Conservation (phyloP, 176 grass and related monocot genomes). For the Cenchrus purpureus region DNA sequence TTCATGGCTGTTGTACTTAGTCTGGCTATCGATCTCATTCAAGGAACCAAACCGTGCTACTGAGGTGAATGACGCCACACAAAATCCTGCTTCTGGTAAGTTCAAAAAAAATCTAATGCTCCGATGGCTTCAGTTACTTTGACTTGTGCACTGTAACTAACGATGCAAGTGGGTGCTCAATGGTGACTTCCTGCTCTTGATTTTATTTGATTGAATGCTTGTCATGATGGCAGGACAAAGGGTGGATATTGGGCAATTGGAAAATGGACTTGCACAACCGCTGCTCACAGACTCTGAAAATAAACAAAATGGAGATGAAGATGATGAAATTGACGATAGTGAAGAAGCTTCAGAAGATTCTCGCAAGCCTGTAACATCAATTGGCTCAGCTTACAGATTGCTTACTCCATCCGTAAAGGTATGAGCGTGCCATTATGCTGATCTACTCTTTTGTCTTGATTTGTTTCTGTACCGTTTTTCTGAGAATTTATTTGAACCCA, state of each 20-base stretch:
- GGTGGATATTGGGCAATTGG: slow-evolving; percentile 52
- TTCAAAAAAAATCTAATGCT: slow-evolving; percentile 17
- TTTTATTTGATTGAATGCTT: slow-evolving; percentile 22
- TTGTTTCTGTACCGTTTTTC: slow-evolving; percentile 3
- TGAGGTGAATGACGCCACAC: slow-evolving; percentile 45
- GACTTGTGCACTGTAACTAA: neutral
- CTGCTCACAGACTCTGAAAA: slow-evolving; percentile 58
- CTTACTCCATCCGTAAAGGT: slow-evolving; percentile 97
- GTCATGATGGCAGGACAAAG: slow-evolving; percentile 55
- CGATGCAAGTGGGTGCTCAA: no score
- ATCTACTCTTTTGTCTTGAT: neutral
- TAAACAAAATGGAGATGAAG: slow-evolving; percentile 73
- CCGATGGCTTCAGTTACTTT: slow-evolving; percentile 27
- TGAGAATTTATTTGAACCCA: neutral
- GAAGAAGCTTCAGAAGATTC: slow-evolving; percentile 75
- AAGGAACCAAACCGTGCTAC: slow-evolving; percentile 77
- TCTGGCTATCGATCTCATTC: slow-evolving; percentile 84
- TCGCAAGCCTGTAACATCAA: slow-evolving; percentile 70
- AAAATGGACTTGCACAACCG: slow-evolving; percentile 80
- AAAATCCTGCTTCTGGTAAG: slow-evolving; percentile 61
- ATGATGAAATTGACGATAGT: slow-evolving; percentile 70
- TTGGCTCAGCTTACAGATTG: slow-evolving; percentile 92
- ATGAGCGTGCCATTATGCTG: slow-evolving; percentile 13
- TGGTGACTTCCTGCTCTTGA: neutral
- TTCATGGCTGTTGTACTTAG: slow-evolving; percentile 84